Percentiles rank a stretch among this genome's conserved stretches.
These are phyloP conservation scores for Vitis amurensis DNA, from an alignment of 164 flowering plant genomes.

Conservation along the genomic window DNA sequence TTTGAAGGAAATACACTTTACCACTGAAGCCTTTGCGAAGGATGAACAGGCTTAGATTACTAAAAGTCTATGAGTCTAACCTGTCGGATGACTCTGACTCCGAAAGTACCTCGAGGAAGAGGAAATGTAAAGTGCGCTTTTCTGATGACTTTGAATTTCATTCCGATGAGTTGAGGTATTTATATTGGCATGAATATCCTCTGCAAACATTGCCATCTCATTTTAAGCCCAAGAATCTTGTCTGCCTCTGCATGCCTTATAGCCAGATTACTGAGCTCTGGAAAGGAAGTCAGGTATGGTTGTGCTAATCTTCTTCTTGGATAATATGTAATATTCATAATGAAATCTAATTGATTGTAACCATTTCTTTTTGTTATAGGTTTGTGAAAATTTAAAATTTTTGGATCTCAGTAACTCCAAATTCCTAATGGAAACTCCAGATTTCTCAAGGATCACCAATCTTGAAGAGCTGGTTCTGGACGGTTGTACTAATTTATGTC, in stretches of 20 bases:
- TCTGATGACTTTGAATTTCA: not conserved
- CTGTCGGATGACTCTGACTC: too few species aligned
- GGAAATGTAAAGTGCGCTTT: not conserved
- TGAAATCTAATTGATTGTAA: too few species aligned
- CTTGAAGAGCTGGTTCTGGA: slow-evolving; percentile 13
- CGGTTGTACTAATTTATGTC: slow-evolving; percentile 14
- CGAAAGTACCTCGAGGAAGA: not conserved
- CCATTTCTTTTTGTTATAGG: not conserved
- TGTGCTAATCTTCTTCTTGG: not conserved
- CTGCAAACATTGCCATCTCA: not conserved
- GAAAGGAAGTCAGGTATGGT: slow-evolving; percentile 5
- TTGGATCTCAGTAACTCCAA: slow-evolving; percentile 10
- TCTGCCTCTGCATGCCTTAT: slow-evolving; percentile 11
- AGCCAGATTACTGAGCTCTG: slow-evolving; percentile 11
- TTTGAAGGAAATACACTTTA: not conserved
- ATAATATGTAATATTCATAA: not conserved
- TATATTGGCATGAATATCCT: slow-evolving; percentile 5
- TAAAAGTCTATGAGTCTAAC: not conserved
- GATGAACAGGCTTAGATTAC: not conserved
- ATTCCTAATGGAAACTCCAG: slow-evolving; percentile 3
- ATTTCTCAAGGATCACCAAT: slow-evolving; percentile 1
- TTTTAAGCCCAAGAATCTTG: slow-evolving; percentile 9
- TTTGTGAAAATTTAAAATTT: slow-evolving; percentile 7
- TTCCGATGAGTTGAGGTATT: slow-evolving; percentile 1
- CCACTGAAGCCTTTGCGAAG: not conserved